phyloP scores from a whole-genome alignment of 768 basidiomycete species.

The Sarcodon sp. region DNA sequence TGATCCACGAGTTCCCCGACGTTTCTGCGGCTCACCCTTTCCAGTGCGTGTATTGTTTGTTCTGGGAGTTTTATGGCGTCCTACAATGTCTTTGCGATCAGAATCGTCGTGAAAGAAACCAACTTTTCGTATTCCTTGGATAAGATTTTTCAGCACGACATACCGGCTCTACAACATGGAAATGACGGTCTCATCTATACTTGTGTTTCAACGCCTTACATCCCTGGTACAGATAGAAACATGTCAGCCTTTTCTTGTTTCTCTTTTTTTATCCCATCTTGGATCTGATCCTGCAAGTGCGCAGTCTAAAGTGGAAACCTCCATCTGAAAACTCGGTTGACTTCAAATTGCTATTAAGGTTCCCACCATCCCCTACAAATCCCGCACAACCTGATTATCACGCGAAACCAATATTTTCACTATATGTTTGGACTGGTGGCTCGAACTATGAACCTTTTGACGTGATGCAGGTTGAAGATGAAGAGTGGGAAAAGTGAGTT shows the following conservation, averaged over 20 bases:
- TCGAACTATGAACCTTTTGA: conserved; percentile 78
- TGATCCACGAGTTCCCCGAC: conserved; percentile 55
- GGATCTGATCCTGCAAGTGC: conserved; percentile 2
- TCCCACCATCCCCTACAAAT: conserved; percentile 51
- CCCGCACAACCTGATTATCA: conserved; percentile 60
- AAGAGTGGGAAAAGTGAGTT: conserved; percentile 87
- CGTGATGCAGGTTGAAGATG: conserved; percentile 71
- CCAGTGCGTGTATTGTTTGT: conserved; percentile 39
- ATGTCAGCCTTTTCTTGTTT: conserved; percentile 42
- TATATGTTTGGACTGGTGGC: conserved; percentile 76
- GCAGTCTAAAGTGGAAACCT: conserved; percentile 96
- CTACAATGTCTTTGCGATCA: conserved; percentile 15
- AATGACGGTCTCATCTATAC: conserved; percentile 98
- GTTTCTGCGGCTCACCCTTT: conserved; percentile 62
- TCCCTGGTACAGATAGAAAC: conserved; percentile 68
- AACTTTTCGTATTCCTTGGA: conserved; percentile 79
- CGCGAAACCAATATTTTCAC: conserved; percentile 76
- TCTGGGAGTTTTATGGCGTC: not conserved
- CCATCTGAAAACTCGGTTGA: conserved; percentile 97
- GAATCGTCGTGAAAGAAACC: conserved; percentile 82
- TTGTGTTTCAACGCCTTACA: conserved; percentile 73
- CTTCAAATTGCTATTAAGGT: conserved; percentile 91
- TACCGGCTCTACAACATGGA: conserved; percentile 79
- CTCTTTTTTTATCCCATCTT: not conserved
- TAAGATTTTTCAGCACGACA: conserved; percentile 72